These are phyloP conservation scores for Colletotrichum chrysophilum DNA, from an alignment of 2,329 filamentous ascomycete genomes.

Conservation along the genomic window DNA sequence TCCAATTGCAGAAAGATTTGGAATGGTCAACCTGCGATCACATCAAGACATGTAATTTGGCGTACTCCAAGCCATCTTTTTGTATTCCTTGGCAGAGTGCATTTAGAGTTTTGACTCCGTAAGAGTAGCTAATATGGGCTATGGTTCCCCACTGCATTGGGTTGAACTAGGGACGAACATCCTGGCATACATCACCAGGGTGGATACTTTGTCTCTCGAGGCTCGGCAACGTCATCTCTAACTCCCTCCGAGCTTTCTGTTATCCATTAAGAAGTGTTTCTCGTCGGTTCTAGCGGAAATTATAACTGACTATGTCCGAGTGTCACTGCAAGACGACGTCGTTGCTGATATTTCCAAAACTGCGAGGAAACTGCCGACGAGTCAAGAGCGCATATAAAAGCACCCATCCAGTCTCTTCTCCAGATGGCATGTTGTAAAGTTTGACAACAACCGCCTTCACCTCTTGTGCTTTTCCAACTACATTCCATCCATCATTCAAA, in stretches of 20 bases:
- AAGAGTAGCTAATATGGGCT: background rate
- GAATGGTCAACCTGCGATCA: background rate
- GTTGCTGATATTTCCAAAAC: fast-evolving
- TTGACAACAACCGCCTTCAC: background rate
- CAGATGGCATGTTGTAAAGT: background rate
- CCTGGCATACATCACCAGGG: background rate
- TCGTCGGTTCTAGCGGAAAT: background rate
- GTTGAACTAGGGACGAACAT: background rate
- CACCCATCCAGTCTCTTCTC: background rate
- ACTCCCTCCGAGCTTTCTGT: background rate
- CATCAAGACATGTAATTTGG: background rate
- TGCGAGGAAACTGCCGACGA: background rate
- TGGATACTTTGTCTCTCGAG: background rate
- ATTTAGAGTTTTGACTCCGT: background rate
- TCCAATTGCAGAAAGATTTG: fast-evolving
- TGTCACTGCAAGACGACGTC: fast-evolving
- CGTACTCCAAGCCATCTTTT: background rate
- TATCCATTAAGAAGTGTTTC: fast-evolving
- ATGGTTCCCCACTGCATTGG: background rate
- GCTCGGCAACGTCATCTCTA: background rate
- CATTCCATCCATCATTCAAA: background rate
- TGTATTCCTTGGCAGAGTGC: background rate
- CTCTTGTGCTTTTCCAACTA: background rate
- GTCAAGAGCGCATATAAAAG: background rate
- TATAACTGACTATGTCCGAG: fast-evolving